Evolutionary conservation across 225 moss, liverwort and hornwort species (phyloP).

Genomic region (Rhytidiadelphus loreus): DNA sequence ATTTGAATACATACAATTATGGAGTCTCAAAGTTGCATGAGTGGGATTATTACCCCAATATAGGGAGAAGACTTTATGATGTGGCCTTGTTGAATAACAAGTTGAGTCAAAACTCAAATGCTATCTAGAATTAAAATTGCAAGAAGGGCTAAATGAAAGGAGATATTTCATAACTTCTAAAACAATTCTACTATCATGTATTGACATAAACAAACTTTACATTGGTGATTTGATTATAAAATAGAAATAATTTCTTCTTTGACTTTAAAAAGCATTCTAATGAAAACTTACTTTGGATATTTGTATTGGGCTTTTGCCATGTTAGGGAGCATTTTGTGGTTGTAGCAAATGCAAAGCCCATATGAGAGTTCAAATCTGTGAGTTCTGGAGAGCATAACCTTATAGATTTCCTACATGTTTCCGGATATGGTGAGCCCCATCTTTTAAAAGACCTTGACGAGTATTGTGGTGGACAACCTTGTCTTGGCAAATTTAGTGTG

Average conservation of each 20-base stretch:
- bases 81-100: not conserved
- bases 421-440: not conserved
- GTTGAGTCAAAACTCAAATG: not conserved
- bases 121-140: not conserved
- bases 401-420: not conserved
- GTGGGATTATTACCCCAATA: rapidly evolving
- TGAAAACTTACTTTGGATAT: not conserved
- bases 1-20: not conserved
- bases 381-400: not conserved
- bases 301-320: not conserved
- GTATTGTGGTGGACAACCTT: not conserved
- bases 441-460: not conserved
- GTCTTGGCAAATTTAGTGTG: not conserved
- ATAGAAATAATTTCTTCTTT: not conserved
- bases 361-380: not conserved
- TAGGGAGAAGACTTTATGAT: not conserved
- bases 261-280: not conserved
- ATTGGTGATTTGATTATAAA: too few relatives aligned
- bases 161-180: not conserved
- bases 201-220: not conserved
- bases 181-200: not conserved
- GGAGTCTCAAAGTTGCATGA: not conserved
- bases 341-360: not conserved
- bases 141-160: not conserved
- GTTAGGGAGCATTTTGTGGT: not conserved